Evolutionary conservation across 176 grass and related monocot species (phyloP).

Genomic region (Elaeis guineensis): DNA sequence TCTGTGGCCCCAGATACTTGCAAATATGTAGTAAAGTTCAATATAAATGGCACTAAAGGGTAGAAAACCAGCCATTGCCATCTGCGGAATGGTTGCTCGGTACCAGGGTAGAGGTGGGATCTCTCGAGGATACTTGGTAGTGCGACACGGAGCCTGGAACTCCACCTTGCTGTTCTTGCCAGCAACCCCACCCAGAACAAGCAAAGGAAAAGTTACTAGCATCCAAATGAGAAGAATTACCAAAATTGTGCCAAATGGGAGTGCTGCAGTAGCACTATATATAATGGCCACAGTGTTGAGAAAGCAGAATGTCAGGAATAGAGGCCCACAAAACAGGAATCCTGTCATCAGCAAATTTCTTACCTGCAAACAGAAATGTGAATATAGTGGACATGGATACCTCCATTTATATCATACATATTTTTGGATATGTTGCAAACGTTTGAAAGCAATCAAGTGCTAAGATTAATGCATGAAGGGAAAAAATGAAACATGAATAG

Average conservation of each 20-base stretch:
- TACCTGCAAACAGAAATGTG: constrained; percentile 2
- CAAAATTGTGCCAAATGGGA: constrained; percentile 10
- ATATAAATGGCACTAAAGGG: constrained; percentile 13
- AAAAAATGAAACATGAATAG: too few relatives aligned
- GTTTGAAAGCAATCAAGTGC: background rate
- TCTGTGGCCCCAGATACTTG: constrained; percentile 11
- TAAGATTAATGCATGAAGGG: too few relatives aligned
- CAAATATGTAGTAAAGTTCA: constrained; percentile 15
- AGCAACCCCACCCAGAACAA: constrained; percentile 6
- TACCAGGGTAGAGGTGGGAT: constrained; percentile 9
- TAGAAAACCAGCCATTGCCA: constrained; percentile 16
- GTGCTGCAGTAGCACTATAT: constrained; percentile 9
- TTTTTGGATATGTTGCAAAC: background rate
- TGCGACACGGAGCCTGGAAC: constrained; percentile 9
- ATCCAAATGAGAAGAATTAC: constrained; percentile 10
- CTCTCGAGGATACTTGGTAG: constrained; percentile 10
- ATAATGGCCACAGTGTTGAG: constrained; percentile 10
- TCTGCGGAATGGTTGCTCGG: constrained; percentile 7
- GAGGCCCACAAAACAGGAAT: constrained; percentile 2
- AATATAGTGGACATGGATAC: background rate
- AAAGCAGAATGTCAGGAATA: constrained; percentile 8
- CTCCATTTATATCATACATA: background rate
- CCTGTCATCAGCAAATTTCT: constrained; percentile 8
- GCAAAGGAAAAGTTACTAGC: constrained; percentile 6
- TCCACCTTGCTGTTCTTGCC: constrained; percentile 8